Evolutionary conservation across 176 grass and related monocot species (phyloP).

Genomic region (Phyllostachys edulis): DNA sequence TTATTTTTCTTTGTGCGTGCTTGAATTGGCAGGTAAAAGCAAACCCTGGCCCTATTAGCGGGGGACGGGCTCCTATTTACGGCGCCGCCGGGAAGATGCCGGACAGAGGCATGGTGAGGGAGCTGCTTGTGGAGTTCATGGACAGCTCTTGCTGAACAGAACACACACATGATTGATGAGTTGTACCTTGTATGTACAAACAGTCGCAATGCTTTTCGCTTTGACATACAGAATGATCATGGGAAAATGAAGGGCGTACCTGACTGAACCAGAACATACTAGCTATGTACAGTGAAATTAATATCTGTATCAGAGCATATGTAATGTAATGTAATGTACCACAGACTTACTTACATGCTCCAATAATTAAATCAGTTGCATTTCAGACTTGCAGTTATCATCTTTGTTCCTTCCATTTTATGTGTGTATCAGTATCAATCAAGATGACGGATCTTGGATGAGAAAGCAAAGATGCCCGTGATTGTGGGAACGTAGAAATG

Average conservation of each 20-base stretch:
- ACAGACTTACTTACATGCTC: not conserved
- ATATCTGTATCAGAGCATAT: constrained; percentile 10
- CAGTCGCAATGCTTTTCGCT: not conserved
- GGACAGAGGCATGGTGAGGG: constrained; percentile 83
- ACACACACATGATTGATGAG: not conserved
- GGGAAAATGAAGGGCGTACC: not conserved
- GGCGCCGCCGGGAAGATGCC: constrained; percentile 97
- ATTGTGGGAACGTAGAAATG: no score
- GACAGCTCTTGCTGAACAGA: constrained; percentile 66
- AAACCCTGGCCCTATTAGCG: constrained; percentile 80
- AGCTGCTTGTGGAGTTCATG: constrained; percentile 95
- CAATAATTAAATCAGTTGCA: constrained; percentile 22
- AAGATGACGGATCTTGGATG: no score
- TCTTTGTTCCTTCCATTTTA: not conserved
- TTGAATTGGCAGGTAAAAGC: constrained; percentile 62
- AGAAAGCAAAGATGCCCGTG: no score
- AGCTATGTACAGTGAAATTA: not conserved
- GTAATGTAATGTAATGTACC: not conserved
- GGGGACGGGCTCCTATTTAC: constrained; percentile 82
- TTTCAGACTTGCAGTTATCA: not conserved
- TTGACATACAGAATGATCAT: not conserved
- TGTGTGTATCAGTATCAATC: no score
- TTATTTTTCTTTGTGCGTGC: not conserved
- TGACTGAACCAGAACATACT: not conserved
- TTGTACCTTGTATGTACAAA: not conserved